Base-by-base conservation (phyloP, 1,139 yeast genomes). In the Meyerozyma athensensis region DNA sequence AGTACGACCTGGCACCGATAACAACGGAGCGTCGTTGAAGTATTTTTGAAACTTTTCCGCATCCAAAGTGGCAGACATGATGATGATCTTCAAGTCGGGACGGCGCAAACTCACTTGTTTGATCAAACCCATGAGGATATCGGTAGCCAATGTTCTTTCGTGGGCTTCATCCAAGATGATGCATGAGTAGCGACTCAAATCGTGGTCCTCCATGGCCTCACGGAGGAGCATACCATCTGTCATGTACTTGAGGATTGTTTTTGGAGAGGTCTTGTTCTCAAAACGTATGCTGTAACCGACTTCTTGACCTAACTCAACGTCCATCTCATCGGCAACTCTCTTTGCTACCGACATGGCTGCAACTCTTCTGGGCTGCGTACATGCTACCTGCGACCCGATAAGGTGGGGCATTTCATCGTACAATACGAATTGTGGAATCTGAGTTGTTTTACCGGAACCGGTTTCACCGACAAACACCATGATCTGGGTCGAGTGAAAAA, bases 401-500 rank as follows among this genome's bases (percentile, higher is more conserved):
- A 85, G 64, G 46, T 86, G 95, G 21, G 95, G 95, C 62, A 94
- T 78, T 50, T 89, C 97, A 58, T 92, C 97, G 49, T 81, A 89
- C 34, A 90, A 71, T 21, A 92, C 97, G 65, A 89, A 90, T 61
- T 90, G 97, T 3, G 97, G 97, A 44, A 90, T 89, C 63, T 90
- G 97, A 1, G 97, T 90, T 19, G 97, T 90, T 59, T 90, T 90
- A 73, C 97, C 97, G 12, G 96, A 86, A 63, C 97, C 97, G 1
- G 98, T 92, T 61, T 92, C 98, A 68, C 98, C 98, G 33, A 92
- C 97, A 62, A 92, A 89, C 35, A 92, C 97, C 95, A 92, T 85
- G 56, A 92, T 86, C 62, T 92, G 98, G 34, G 94, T 81, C 13
- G 76, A 66, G 46, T 92, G 97, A 65, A 85, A 92, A 44, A 85